These are phyloP conservation scores for Straminergon stramineum DNA, from an alignment of 225 moss, liverwort and hornwort species.

Conservation along the genomic window DNA sequence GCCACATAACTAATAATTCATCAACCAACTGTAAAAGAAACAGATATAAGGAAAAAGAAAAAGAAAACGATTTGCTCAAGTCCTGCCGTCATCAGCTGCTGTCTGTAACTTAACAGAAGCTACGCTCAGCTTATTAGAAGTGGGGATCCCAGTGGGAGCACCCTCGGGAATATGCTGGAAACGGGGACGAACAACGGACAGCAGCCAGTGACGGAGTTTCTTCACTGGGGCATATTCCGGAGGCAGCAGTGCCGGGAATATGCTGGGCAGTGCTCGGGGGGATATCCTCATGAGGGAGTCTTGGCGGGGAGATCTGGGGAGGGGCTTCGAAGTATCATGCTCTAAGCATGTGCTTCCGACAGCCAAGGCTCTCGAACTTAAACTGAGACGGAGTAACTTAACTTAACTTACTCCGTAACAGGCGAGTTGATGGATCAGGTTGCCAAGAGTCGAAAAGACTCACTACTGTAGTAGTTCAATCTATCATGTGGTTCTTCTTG, in stretches of 20 bases:
- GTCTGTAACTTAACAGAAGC: no score
- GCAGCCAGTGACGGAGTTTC: background rate
- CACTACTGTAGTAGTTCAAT: no score
- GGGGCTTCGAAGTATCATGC: background rate
- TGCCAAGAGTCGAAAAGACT: background rate
- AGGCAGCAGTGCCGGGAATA: background rate
- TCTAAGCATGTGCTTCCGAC: background rate
- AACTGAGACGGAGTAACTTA: no score
- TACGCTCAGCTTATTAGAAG: no score
- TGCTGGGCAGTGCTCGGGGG: background rate
- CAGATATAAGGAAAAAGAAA: no score
- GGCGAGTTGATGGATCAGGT: background rate
- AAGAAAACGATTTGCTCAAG: background rate
- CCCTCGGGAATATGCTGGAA: background rate
- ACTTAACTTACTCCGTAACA: no score
- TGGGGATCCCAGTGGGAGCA: background rate
- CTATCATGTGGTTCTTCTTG: no score
- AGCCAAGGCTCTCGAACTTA: background rate
- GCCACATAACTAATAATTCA: background rate
- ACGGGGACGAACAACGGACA: background rate
- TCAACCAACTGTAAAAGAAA: background rate
- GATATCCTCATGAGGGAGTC: background rate
- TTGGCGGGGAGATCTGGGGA: background rate
- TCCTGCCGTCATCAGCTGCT: background rate
- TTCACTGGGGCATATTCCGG: background rate